phyloP scores from a whole-genome alignment of 768 basidiomycete species.

The Suillus bovinus region DNA sequence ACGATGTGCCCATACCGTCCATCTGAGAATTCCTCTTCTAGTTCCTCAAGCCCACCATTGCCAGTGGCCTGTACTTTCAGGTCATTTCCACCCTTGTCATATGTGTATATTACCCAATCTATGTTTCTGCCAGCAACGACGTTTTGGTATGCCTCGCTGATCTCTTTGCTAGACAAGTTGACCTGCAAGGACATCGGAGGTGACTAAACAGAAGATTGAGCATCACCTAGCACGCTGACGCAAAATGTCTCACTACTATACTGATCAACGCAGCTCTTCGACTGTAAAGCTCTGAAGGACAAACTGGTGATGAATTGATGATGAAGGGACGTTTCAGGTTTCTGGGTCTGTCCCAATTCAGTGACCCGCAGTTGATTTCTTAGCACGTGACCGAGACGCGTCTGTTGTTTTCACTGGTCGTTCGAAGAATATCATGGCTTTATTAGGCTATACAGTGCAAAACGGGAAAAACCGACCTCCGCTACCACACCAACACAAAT shows the following conservation, averaged over 20 bases:
- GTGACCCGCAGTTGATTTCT: conserved; percentile 8
- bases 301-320: not conserved
- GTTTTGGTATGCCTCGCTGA: conserved; percentile 72
- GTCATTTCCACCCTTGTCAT: conserved; percentile 81
- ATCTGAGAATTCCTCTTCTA: conserved; percentile 94
- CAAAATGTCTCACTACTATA: not conserved
- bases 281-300: not conserved
- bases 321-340: conserved; percentile 11
- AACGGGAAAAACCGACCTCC: not conserved
- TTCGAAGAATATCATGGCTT: not conserved
- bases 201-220: conserved; percentile 7
- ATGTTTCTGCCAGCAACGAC: conserved; percentile 66
- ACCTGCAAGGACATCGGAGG: conserved; percentile 72
- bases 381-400: conserved; percentile 8
- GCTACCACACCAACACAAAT: not conserved
- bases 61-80: conserved; percentile 86
- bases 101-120: conserved; percentile 81
- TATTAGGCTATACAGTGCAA: not conserved
- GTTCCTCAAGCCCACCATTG: conserved; percentile 84
- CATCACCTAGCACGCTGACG: not conserved
- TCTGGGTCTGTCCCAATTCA: not conserved
- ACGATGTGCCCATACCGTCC: conserved; percentile 59
- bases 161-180: conserved; percentile 73
- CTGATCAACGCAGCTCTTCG: not conserved
- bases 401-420: not conserved